Conservation (phyloP, 176 grass and related monocot species). For the sorghum (Sorghum bicolor) region Sorghum_bicolor_NCBIv3 NC_012870.2:65881001-65881500, state of each 20-base stretch:
- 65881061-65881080: background rate
- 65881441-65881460: conserved; percentile 74
- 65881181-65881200: conserved; percentile 7
- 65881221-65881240: background rate
- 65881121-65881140: background rate
- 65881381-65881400: conserved; percentile 33
- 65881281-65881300: conserved; percentile 57
- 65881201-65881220: conserved; percentile 7
- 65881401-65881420: conserved; percentile 21
- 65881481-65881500: conserved; percentile 48
- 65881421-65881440: conserved; percentile 7
- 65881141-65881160: conserved; percentile 7
- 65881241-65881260: conserved; percentile 11
- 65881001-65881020: conserved; percentile 73
- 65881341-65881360: conserved; percentile 67
- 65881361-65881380: background rate
- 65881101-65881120: background rate
- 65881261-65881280: conserved; percentile 77
- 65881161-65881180: conserved; percentile 19
- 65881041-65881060: conserved; percentile 23
- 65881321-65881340: conserved; percentile 62
- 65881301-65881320: conserved; percentile 77
- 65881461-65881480: conserved; percentile 68
- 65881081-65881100: background rate
- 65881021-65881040: conserved; percentile 45